Evolutionary conservation across 179 eudicot species (phyloP).

Genomic region (Beta macrorhiza): DNA sequence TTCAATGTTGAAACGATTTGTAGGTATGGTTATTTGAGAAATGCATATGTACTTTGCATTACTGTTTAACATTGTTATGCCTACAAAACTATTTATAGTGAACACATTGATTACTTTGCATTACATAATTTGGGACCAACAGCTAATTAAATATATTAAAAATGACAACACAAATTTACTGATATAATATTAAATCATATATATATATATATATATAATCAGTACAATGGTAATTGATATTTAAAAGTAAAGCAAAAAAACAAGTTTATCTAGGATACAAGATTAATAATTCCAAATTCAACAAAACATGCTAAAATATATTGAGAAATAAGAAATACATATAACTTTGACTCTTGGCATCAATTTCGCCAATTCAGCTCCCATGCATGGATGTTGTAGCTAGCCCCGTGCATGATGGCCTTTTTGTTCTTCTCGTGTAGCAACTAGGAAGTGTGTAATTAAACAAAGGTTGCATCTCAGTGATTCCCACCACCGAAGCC

Average conservation of each 20-base stretch:
- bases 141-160: not conserved
- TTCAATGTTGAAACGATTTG: no score
- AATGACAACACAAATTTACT: not conserved
- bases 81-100: no score
- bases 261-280: not conserved
- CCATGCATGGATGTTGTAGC: not conserved
- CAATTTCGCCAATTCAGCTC: not conserved
- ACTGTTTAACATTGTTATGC: no score
- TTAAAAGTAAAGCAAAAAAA: no score
- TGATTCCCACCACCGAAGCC: conserved; percentile 36
- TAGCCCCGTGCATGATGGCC: not conserved
- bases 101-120: no score
- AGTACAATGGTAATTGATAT: not conserved
- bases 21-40: no score
- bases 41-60: no score
- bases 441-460: not conserved
- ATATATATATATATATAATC: not conserved
- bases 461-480: not conserved
- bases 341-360: not conserved
- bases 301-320: not conserved
- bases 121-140: not conserved
- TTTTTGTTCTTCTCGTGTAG: not conserved
- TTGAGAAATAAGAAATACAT: not conserved
- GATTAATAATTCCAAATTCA: conserved; percentile 1
- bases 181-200: not conserved